Evolutionary conservation across 257 asterid species (phyloP).

Genomic region (Forsythia viridissima): DNA sequence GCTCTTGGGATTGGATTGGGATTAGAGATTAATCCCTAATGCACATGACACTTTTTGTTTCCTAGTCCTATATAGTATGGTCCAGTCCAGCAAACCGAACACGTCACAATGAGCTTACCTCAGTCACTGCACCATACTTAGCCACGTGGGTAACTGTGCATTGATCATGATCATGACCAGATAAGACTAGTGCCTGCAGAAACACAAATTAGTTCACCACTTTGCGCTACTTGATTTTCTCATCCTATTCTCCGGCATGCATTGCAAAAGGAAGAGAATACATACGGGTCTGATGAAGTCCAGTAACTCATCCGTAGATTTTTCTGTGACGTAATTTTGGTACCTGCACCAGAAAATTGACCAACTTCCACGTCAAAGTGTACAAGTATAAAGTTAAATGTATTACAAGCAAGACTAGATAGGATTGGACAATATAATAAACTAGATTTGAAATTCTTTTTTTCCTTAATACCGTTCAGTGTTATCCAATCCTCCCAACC

Average conservation of each 20-base stretch:
- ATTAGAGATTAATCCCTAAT: neutral
- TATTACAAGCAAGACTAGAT: conserved; percentile 15
- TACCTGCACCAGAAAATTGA: conserved; percentile 54
- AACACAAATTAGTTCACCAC: conserved; percentile 27
- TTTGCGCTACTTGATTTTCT: neutral
- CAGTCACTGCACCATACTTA: conserved; percentile 57
- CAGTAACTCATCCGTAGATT: conserved; percentile 55
- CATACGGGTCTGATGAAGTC: conserved; percentile 79
- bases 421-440: neutral
- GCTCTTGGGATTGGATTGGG: neutral
- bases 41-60: neutral
- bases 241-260: conserved; percentile 15
- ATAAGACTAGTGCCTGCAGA: conserved; percentile 70
- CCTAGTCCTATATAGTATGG: neutral
- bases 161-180: conserved; percentile 99
- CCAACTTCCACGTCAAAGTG: conserved; percentile 6
- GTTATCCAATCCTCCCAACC: neutral
- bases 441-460: neutral
- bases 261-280: conserved; percentile 29
- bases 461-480: neutral
- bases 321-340: conserved; percentile 75
- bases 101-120: conserved; percentile 47
- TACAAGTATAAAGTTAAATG: neutral
- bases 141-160: conserved; percentile 68
- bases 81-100: neutral